Evolutionary conservation across 169 alveolate species (phyloP), one percentile per base, ranked within the genome.

Genomic region (Eimeria acervulina): DNA sequence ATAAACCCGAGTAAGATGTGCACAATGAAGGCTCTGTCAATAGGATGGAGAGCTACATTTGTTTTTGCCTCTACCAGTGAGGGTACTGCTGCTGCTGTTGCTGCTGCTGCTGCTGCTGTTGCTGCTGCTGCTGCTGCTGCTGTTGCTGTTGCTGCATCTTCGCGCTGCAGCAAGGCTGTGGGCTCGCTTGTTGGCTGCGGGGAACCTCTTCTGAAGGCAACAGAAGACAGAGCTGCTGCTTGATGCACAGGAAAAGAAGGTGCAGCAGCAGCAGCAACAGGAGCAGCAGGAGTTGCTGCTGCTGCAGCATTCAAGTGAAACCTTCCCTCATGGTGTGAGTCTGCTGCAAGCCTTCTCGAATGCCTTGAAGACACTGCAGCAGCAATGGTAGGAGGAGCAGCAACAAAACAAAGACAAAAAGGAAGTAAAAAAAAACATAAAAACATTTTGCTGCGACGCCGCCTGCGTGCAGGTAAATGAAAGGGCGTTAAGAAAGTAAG

Each of bases 41-140:
- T 66, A 23, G 76, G 76, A 17, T 66, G 76, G 5, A 66, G 36
- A 28, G 76, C 28, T 5, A 66, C 76, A 26, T 10, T 15, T 5
- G 76, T 28, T 23, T 26, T 66, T 5, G 76, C 15, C 76, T 66
- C 28, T 66, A 66, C 40, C 19, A 66, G 76, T 28, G 76, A 47
- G n/a, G 74, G 8, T 63, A 23, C 74, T 63, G 74, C 74, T 63
- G 74, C 74, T 63, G 74, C 74, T 63, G 74, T n/a, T 63, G 74
- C 74, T 23, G 74, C 74, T 63, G 74, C 74, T 63, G 74, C n/a
- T 23, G 74, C 74, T 23, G 74, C 74, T 63, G 74, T n/a, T 63
- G 74, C 74, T 23, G 74, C 74, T 63, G 26, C 74, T 63, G 74
- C 74, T 63, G 74, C 36, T 17, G 74, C 74, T 23, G 74, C 26